Evolutionary conservation across 805 yeast species (phyloP).

Genomic region (Candida germanica): DNA sequence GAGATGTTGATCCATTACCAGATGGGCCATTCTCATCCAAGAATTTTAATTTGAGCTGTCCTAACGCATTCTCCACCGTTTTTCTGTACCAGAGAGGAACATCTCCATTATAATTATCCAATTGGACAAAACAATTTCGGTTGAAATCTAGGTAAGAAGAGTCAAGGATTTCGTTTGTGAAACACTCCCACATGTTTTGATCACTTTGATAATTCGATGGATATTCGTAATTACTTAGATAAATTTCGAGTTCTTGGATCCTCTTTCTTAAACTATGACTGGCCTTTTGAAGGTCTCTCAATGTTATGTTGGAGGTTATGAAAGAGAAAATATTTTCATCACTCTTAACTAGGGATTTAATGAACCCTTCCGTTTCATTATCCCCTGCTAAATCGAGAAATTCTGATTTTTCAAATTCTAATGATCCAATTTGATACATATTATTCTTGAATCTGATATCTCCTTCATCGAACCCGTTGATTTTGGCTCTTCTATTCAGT

Average conservation of each 20-base stretch:
- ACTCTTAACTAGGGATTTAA: constrained; percentile 36
- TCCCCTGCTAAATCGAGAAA: constrained; percentile 37
- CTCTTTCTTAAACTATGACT: constrained; percentile 31
- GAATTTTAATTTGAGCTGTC: constrained; percentile 31
- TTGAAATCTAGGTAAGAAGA: constrained; percentile 27
- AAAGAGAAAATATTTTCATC: constrained; percentile 36
- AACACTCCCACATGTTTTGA: constrained; percentile 33
- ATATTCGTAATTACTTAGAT: constrained; percentile 30
- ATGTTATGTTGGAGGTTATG: constrained; percentile 40
- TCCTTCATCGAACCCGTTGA: constrained; percentile 13
- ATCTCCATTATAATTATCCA: constrained; percentile 23
- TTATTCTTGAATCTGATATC: constrained; percentile 24
- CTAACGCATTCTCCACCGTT: constrained; percentile 32
- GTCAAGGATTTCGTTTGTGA: constrained; percentile 27
- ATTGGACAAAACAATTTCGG: constrained; percentile 28
- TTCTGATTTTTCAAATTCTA: constrained; percentile 52
- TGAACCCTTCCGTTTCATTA: constrained; percentile 56
- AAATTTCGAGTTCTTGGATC: constrained; percentile 26
- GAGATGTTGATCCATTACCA: background rate
- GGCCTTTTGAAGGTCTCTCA: constrained; percentile 42
- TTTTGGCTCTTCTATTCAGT: constrained; percentile 6
- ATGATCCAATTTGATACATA: constrained; percentile 44
- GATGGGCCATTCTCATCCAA: constrained; percentile 12
- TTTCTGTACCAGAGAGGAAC: constrained; percentile 24
- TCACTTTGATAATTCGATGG: constrained; percentile 25